phyloP scores from a whole-genome alignment of 768 basidiomycete genomes.

The Lactarius psammicola region DNA sequence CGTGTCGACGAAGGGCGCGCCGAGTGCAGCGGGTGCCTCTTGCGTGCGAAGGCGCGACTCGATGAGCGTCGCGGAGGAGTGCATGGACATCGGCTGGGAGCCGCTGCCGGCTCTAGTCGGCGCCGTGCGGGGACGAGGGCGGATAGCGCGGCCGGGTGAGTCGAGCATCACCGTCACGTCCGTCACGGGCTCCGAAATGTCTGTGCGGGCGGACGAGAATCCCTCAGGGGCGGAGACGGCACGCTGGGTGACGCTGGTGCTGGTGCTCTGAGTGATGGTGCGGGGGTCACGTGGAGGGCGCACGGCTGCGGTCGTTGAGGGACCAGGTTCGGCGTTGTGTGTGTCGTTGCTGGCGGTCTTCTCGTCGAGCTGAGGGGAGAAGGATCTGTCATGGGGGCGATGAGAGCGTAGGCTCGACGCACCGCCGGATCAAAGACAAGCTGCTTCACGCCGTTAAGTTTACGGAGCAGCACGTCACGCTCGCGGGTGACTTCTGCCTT shows the following conservation, averaged over 20 bases:
- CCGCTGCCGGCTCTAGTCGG: neutral
- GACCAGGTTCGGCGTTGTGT: neutral
- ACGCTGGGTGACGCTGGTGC: neutral
- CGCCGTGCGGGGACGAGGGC: neutral
- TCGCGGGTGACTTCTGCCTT: slow-evolving; percentile 15
- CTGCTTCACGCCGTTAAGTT: slow-evolving; percentile 19
- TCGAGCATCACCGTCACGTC: slow-evolving; percentile 18
- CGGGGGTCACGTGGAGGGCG: neutral
- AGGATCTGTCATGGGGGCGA: neutral
- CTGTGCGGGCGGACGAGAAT: slow-evolving; percentile 8
- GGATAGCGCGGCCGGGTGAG: slow-evolving; percentile 12
- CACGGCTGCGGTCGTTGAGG: neutral
- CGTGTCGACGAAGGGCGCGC: slow-evolving; percentile 11
- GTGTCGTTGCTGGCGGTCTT: neutral
- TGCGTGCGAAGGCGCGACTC: neutral
- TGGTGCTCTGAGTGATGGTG: neutral
- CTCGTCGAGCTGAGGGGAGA: neutral
- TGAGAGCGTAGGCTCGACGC: neutral
- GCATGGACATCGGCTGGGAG: neutral
- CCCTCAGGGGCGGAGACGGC: neutral
- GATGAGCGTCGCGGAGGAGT: neutral
- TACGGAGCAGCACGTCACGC: slow-evolving; percentile 19
- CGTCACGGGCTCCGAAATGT: slow-evolving; percentile 15
- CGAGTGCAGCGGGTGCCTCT: neutral
- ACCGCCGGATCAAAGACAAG: slow-evolving; percentile 13